Percentiles rank a stretch among this genome's conserved stretches.
These are phyloP conservation scores for Sanguinoderma infundibulare DNA, from an alignment of 1,284 basidiomycete species.

Conservation along the genomic window DNA sequence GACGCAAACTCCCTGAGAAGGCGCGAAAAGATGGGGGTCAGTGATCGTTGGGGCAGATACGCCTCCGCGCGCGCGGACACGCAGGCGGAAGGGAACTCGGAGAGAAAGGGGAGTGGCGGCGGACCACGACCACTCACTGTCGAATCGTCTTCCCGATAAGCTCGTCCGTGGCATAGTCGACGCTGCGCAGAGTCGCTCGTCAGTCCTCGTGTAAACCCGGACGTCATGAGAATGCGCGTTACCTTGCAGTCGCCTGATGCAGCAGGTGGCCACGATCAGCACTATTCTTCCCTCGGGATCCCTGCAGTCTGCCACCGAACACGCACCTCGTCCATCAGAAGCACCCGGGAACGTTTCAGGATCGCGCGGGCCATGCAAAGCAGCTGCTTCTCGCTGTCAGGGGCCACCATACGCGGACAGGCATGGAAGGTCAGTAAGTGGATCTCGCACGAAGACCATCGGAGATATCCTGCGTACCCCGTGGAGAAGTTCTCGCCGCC, in stretches of 20 bases:
- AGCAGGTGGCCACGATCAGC: conserved; percentile 13
- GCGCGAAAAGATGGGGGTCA: conserved; percentile 2
- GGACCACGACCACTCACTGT: conserved; percentile 51
- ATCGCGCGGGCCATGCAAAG: conserved; percentile 87
- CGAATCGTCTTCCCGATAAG: conserved; percentile 76
- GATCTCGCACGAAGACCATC: conserved; percentile 72
- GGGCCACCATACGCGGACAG: not conserved
- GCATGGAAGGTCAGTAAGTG: not conserved
- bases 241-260: conserved; percentile 69
- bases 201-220: conserved; percentile 5
- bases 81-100: not conserved
- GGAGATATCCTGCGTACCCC: conserved; percentile 83
- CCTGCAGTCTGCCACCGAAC: conserved; percentile 11
- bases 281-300: not conserved
- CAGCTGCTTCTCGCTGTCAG: conserved; percentile 74
- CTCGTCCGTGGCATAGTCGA: conserved; percentile 81
- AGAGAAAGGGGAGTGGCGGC: not conserved
- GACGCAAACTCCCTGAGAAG: conserved; percentile 52
- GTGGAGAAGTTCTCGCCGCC: conserved; percentile 94
- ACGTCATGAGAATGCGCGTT: conserved; percentile 20
- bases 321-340: conserved; percentile 83
- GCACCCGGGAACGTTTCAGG: conserved; percentile 72
- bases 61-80: not conserved
- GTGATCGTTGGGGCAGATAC: conserved; percentile 6
- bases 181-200: conserved; percentile 41